Conservation (phyloP, 345 rosid genomes). For the sweet orange (Citrus sinensis) region DNA sequence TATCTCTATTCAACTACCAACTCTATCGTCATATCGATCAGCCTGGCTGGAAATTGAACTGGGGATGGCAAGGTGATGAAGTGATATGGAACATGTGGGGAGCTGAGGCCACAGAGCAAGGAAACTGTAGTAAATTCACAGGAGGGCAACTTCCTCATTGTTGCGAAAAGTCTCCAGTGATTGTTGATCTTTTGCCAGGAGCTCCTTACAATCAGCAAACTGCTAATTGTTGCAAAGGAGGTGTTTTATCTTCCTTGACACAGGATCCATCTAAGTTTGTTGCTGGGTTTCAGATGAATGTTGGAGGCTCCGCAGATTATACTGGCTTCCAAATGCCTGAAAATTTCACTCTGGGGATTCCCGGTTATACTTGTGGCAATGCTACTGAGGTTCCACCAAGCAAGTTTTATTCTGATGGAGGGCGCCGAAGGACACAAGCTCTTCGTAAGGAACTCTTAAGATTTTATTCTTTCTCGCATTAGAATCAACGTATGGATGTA, state of each 20-base stretch:
- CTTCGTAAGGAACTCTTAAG: constrained; percentile 34
- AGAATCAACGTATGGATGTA: too few relatives aligned
- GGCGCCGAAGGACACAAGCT: constrained; percentile 84
- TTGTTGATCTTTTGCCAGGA: constrained; percentile 76
- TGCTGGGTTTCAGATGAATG: constrained; percentile 48
- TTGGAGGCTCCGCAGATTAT: constrained; percentile 23
- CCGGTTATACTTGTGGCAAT: constrained; percentile 64
- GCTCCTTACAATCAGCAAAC: constrained; percentile 48
- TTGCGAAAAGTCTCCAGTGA: constrained; percentile 55
- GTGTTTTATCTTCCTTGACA: constrained; percentile 54
- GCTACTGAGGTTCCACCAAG: constrained; percentile 41
- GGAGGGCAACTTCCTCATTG: constrained; percentile 56
- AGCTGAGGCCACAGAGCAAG: constrained; percentile 85
- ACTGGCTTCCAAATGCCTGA: constrained; percentile 41
- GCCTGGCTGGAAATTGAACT: constrained; percentile 82
- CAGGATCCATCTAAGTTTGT: constrained; percentile 47
- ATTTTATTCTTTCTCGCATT: background rate
- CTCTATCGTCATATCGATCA: constrained; percentile 63
- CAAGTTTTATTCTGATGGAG: constrained; percentile 36
- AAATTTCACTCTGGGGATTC: constrained; percentile 54
- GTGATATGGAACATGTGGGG: constrained; percentile 77
- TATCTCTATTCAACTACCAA: constrained; percentile 61
- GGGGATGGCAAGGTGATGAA: constrained; percentile 59
- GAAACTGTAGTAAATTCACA: constrained; percentile 61
- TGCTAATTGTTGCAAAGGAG: constrained; percentile 77